Evolutionary conservation across 257 asterid species (phyloP), one percentile per base, ranked within the genome.

Genomic region (Forsythia suspensa): DNA sequence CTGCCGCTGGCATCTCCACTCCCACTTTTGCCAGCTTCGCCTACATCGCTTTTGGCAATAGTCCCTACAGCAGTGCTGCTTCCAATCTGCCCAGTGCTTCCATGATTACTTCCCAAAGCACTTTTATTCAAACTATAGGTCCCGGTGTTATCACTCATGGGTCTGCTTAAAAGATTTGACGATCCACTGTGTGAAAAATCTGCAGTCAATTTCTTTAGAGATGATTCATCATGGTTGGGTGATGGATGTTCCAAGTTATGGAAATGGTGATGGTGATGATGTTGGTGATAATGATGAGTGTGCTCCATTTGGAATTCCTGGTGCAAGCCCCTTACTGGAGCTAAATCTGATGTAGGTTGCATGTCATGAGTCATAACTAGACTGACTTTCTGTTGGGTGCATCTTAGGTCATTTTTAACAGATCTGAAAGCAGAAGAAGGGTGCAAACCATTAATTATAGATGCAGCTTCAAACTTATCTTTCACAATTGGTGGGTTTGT

Each of bases 51-150:
- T 83, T 87, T 97, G 73, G 80, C 91, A 77, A 88, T 83, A 75
- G 82, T 86, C 61, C 84, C 86, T 20, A 43, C 79, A 59, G 82
- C 91, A 37, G 82, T 81, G 86, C 89, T 82, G 86, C 86, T 82
- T 70, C 89, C 92, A 37, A 77, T 87, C 70, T 81, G 93, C 57
- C 81, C 91, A 80, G 85, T 86, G 84, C 97, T 91, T 70, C 88
- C 91, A 81, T 78, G 88, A 74, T 92, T 89, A 88, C 97, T 89
- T 71, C 95, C 94, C 0, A 94, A 90, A 76, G 88, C 87, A 81
- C 93, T 92, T 87, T 87, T 85, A 70, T 91, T 89, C 77, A 90
- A 75, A 84, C 90, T 84, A 71, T 75, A 80, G 84, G 88, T 84
- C 84, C 76, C 79, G 38, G 79, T 83, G 55, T 79, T 81, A 72